These are phyloP conservation scores for Lactifluus rugatus DNA, from an alignment of 768 basidiomycete species.

Conservation along the genomic window DNA sequence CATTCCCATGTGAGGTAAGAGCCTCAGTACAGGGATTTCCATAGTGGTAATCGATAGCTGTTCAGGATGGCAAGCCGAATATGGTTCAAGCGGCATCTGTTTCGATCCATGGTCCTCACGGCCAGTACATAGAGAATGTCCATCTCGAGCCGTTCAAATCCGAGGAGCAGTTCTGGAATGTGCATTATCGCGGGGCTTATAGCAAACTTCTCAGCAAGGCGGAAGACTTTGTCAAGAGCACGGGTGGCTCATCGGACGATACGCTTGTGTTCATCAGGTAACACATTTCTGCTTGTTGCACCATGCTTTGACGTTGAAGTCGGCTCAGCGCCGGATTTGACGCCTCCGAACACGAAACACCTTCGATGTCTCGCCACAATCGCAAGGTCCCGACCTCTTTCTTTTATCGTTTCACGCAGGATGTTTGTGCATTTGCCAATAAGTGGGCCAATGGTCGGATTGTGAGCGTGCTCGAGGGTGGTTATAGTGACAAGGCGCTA, in stretches of 20 bases:
- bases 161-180: conserved; percentile 65
- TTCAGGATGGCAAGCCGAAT: conserved; percentile 68
- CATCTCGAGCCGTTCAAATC: conserved; percentile 68
- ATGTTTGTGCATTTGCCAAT: conserved; percentile 57
- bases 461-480: conserved; percentile 89
- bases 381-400: conserved; percentile 85
- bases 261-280: conserved; percentile 84
- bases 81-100: conserved; percentile 84
- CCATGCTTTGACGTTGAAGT: background rate
- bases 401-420: conserved; percentile 73
- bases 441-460: conserved; percentile 56
- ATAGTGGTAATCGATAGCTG: conserved; percentile 2
- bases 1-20: conserved; percentile 82
- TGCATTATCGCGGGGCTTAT: conserved; percentile 61
- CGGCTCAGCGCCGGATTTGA: conserved; percentile 82
- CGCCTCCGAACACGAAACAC: conserved; percentile 84
- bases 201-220: conserved; percentile 55
- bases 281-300: conserved; percentile 11
- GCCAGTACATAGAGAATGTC: conserved; percentile 81
- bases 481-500: conserved; percentile 86
- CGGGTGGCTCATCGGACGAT: conserved; percentile 55
- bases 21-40: background rate
- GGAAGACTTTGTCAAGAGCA: conserved; percentile 56
- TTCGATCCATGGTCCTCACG: conserved; percentile 67
- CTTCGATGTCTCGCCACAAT: conserved; percentile 84